Conservation (phyloP, 1,139 yeast genomes). For the Sugiyamaella japonica region DNA sequence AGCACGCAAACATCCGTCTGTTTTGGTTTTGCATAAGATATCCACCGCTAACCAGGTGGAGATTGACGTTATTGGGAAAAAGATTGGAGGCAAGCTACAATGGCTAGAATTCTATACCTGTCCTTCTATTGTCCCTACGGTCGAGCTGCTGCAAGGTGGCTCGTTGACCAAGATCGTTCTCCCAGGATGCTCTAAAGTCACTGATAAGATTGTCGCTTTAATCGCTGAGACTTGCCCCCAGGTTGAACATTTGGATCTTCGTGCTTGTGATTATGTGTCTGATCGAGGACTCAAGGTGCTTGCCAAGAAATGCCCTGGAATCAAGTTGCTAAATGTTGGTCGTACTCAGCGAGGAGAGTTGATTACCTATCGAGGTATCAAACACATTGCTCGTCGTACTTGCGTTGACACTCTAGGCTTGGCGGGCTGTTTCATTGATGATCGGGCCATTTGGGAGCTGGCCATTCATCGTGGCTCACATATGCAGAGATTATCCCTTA, state of each 20-base stretch:
- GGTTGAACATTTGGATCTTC: slow-evolving; percentile 64
- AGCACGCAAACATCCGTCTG: slow-evolving; percentile 17
- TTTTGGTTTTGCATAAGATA: slow-evolving; percentile 54
- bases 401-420: slow-evolving; percentile 71
- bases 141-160: slow-evolving; percentile 45
- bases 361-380: slow-evolving; percentile 70
- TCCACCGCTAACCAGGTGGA: slow-evolving; percentile 47
- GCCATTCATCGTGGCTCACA: slow-evolving; percentile 58
- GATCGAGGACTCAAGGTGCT: slow-evolving; percentile 73
- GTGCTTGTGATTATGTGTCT: slow-evolving; percentile 80
- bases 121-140: slow-evolving; percentile 64
- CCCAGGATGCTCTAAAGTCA: slow-evolving; percentile 68
- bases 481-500: slow-evolving; percentile 70
- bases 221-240: slow-evolving; percentile 60
- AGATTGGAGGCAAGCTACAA: slow-evolving; percentile 51
- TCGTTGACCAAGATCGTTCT: slow-evolving; percentile 59
- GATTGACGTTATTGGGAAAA: slow-evolving; percentile 43
- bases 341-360: slow-evolving; percentile 68
- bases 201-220: slow-evolving; percentile 56
- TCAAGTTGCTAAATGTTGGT: slow-evolving; percentile 70
- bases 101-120: slow-evolving; percentile 85
- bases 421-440: slow-evolving; percentile 84
- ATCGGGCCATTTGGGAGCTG: slow-evolving; percentile 76
- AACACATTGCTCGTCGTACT: slow-evolving; percentile 56
- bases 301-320: slow-evolving; percentile 57